These are phyloP conservation scores for Penstemon newberryi DNA, from an alignment of 257 asterid genomes.

Conservation along the genomic window DNA sequence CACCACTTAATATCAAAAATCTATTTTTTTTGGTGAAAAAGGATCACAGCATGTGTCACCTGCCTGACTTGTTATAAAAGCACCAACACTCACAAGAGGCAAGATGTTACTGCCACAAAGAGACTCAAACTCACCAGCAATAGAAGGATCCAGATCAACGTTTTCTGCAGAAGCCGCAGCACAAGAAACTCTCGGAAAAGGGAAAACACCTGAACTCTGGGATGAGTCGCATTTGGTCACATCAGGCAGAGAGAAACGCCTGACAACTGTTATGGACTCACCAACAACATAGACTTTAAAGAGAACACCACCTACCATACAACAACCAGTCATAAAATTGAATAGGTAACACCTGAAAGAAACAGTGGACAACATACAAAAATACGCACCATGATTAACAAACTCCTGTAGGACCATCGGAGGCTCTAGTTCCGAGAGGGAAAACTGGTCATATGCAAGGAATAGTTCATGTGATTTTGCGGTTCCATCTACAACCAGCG, in stretches of 20 bases:
- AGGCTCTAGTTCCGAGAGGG: conserved; percentile 74
- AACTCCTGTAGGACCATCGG: conserved; percentile 91
- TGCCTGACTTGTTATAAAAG: too few species aligned
- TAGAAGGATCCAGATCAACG: conserved; percentile 70
- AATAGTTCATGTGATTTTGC: conserved; percentile 79
- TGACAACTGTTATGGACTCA: conserved; percentile 78
- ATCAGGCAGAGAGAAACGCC: conserved; percentile 87
- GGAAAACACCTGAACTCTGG: conserved; percentile 61
- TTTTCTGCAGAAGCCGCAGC: conserved; percentile 87
- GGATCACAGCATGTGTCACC: too few species aligned
- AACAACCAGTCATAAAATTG: background rate
- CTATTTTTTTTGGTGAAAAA: too few species aligned
- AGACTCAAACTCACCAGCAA: conserved; percentile 58
- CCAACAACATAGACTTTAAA: conserved; percentile 85
- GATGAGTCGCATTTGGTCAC: conserved; percentile 60
- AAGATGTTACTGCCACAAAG: background rate
- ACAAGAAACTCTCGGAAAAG: conserved; percentile 86
- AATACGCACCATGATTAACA: conserved; percentile 72
- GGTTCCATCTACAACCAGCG: conserved; percentile 67
- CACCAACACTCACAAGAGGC: background rate
- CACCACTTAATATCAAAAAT: too few species aligned
- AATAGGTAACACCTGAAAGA: conserved; percentile 20
- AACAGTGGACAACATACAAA: conserved; percentile 8
- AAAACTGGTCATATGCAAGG: conserved; percentile 73
- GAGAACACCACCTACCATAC: conserved; percentile 70